These are phyloP conservation scores for Simplicillium aogashimaense DNA, from an alignment of 2,329 filamentous ascomycete genomes.

Conservation along the genomic window DNA sequence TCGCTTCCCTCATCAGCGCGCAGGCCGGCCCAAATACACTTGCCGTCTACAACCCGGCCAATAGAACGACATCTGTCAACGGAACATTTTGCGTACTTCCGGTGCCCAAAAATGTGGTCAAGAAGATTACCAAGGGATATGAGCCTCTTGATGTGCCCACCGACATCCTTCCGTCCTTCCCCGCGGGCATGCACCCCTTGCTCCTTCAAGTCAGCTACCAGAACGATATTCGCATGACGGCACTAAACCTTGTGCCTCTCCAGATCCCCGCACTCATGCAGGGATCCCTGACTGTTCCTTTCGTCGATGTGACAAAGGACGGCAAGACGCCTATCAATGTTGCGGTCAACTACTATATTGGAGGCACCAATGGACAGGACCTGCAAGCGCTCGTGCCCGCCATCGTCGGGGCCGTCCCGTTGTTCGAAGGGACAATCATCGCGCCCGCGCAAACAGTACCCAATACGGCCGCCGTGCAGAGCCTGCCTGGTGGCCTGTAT, in stretches of 20 bases:
- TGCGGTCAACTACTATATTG: not conserved
- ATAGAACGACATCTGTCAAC: not conserved
- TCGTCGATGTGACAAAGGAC: constrained; percentile 1
- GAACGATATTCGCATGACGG: constrained; percentile 1
- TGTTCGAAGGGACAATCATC: constrained; percentile 1
- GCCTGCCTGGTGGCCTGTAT: not conserved
- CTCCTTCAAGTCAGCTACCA: not conserved
- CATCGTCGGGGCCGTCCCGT: not conserved
- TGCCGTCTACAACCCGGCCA: constrained; percentile 1
- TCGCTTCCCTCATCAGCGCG: not conserved
- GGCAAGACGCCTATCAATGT: constrained; percentile 1
- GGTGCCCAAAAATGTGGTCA: not conserved
- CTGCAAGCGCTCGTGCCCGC: not conserved
- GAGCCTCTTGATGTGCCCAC: not conserved
- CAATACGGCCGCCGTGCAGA: not conserved
- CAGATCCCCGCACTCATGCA: constrained; percentile 1
- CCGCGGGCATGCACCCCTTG: not conserved
- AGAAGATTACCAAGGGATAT: not conserved
- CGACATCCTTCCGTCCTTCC: not conserved
- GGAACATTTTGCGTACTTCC: not conserved
- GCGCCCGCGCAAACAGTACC: not conserved
- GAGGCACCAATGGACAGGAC: constrained; percentile 1
- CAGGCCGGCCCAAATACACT: constrained; percentile 1
- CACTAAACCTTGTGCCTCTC: not conserved
- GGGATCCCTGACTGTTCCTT: not conserved